A percentile compares a stretch with the other conserved stretches of the same genome.
phyloP scores from a whole-genome alignment of 2,329 filamentous ascomycete species.

The Pestalotiopsis sp. region DNA sequence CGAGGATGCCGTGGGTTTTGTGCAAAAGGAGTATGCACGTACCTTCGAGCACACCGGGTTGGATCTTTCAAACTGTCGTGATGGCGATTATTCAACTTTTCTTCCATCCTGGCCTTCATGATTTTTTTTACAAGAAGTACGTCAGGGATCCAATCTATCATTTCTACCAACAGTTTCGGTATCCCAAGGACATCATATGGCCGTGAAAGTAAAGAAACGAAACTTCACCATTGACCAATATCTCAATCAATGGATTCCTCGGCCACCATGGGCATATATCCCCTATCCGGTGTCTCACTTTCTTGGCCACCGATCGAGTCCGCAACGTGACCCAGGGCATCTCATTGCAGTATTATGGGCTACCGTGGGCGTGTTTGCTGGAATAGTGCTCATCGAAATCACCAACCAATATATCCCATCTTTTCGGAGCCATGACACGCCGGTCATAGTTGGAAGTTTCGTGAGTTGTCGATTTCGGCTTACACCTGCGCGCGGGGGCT shows the following conservation, averaged over 20 bases:
- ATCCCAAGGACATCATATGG: background rate
- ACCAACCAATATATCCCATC: constrained; percentile 56
- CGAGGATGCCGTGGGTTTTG: background rate
- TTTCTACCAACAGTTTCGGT: background rate
- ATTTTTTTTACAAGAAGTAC: background rate
- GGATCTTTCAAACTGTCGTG: background rate
- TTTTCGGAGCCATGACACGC: constrained; percentile 54
- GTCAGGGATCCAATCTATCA: background rate
- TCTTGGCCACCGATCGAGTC: constrained; percentile 61
- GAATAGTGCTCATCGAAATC: constrained; percentile 61
- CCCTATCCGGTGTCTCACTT: constrained; percentile 70
- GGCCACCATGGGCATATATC: constrained; percentile 64
- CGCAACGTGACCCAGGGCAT: constrained; percentile 51
- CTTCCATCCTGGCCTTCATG: background rate
- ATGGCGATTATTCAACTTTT: background rate
- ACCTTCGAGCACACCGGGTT: background rate
- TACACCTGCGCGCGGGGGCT: too few relatives aligned
- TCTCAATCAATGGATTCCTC: constrained; percentile 71
- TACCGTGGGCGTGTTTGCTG: constrained; percentile 65
- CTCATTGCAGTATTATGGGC: constrained; percentile 63
- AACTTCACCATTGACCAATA: constrained; percentile 78
- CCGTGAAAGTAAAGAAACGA: constrained; percentile 31
- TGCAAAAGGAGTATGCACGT: background rate
- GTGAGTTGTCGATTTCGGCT: constrained; percentile 46
- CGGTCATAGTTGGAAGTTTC: constrained; percentile 71